Percentiles rank a stretch among this genome's conserved stretches.
phyloP scores from a whole-genome alignment of 176 grass and related monocot genomes.

The Avena sativa region DNA sequence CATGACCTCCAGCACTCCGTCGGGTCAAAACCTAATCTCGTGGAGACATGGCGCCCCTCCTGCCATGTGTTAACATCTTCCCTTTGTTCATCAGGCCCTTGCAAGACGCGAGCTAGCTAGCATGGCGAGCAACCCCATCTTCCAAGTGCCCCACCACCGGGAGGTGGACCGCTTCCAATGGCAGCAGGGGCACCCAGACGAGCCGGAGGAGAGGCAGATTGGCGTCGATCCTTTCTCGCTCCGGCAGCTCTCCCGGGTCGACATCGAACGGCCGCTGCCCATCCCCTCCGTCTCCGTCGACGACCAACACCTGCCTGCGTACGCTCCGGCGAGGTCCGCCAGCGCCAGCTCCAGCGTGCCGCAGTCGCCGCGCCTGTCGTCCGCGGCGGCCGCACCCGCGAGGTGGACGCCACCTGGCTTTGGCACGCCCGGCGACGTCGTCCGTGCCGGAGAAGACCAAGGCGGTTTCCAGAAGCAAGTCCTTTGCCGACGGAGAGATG shows the following conservation, averaged over 20 bases:
- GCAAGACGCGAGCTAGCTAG: background rate
- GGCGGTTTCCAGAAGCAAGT: conserved; percentile 12
- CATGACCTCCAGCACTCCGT: background rate
- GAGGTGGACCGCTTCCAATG: conserved; percentile 29
- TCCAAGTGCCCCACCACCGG: conserved; percentile 23
- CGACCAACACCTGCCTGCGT: background rate
- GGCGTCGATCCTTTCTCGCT: conserved; percentile 53
- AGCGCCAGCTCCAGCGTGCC: conserved; percentile 40
- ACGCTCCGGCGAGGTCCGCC: conserved; percentile 18
- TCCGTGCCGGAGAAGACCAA: too few species aligned
- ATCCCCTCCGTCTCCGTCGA: conserved; percentile 64
- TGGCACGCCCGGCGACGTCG: background rate
- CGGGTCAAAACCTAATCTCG: background rate
- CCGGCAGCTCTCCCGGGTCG: conserved; percentile 52
- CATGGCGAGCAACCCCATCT: conserved; percentile 33
- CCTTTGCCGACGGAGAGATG: background rate
- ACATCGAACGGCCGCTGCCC: conserved; percentile 61
- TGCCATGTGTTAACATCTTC: background rate
- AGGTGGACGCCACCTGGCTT: conserved; percentile 27
- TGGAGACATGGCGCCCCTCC: background rate
- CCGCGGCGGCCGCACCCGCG: background rate
- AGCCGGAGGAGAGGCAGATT: conserved; percentile 50
- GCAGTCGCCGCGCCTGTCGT: conserved; percentile 1
- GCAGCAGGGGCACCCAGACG: conserved; percentile 13
- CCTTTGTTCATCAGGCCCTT: background rate